Evolutionary conservation across 2,329 filamentous ascomycete genomes (phyloP).

Genomic region (Cladobotryum protrusum): DNA sequence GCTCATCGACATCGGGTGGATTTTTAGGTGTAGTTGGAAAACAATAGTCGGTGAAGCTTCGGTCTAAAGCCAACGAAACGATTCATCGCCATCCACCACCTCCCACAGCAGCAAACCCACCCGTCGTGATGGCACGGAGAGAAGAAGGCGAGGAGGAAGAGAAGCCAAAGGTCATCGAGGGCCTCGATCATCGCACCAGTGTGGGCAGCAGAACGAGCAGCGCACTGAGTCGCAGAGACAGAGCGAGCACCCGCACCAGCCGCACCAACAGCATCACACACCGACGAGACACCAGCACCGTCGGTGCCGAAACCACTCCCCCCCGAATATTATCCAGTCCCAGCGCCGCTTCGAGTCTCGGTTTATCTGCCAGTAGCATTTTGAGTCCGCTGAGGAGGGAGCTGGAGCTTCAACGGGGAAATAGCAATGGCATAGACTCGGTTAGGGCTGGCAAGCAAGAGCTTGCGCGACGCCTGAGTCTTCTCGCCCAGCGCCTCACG

Average conservation of each 20-base stretch:
- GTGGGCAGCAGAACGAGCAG: conserved; percentile 12
- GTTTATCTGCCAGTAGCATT: conserved; percentile 22
- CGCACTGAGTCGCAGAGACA: conserved; percentile 3
- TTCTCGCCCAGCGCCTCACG: conserved; percentile 34
- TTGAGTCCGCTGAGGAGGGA: conserved; percentile 27
- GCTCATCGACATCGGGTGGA: too few relatives aligned
- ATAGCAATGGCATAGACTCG: conserved; percentile 14
- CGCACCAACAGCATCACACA: conserved; percentile 10
- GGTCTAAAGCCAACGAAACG: background rate
- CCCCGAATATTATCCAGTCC: conserved; percentile 28
- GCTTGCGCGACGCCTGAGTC: conserved; percentile 36
- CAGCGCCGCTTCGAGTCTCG: conserved; percentile 28
- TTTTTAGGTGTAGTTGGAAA: background rate
- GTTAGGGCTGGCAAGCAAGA: conserved; percentile 33
- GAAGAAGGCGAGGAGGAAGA: conserved; percentile 6
- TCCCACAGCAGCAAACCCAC: background rate
- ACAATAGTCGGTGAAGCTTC: conserved; percentile 5
- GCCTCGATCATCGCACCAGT: conserved; percentile 14
- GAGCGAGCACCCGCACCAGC: conserved; percentile 15
- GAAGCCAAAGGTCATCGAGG: conserved; percentile 8
- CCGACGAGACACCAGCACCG: conserved; percentile 10
- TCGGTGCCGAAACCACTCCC: conserved; percentile 8
- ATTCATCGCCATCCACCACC: background rate
- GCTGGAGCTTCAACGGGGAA: conserved; percentile 14
- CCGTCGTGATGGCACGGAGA: conserved; percentile 6